Base-by-base conservation (phyloP, 2,329 filamentous ascomycete species). In the Lecanicillium sp. region DNA sequence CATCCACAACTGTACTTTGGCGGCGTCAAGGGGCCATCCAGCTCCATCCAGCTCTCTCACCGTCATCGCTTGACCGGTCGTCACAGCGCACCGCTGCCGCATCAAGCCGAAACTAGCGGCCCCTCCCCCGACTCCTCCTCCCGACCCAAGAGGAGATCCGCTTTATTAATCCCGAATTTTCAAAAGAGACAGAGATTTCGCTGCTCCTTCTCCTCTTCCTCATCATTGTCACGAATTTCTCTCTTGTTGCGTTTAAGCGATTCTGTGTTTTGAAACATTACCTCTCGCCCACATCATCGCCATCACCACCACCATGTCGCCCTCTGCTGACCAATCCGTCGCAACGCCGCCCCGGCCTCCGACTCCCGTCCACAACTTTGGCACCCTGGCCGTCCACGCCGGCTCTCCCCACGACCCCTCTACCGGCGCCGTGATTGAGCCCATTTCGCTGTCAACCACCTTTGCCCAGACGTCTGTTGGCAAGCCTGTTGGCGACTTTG, bases 401-500 rank as follows among this genome's bases (percentile, higher is more conserved):
- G 92, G 92, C 45, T 77, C 87, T 31, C 86, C 86, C 52, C 85
- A 94, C 60, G 92, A 98, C 65, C 85, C 90, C 34, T 70, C 77
- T 29, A 98, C 90, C 17, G 92, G 92, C 47, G 92, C 92, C 50
- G 92, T 98, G 53, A 98, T 98, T 59, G 87, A 92, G 64, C 68
- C 92, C 51, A 95, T 98, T 60, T 95, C 90, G 9, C 78, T 98
- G 17, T 95, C 89, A 17, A 96, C 92, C 13, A 98, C 92, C 5
- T 98, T 90, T 57, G 87, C 85, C n/a, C 92, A 98, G 68, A 81
- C 79, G 12, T 76, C 79, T 11, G 88, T 95, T 16, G 92, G 90
- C 47, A 78, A 84, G 62, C 92, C 92, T 2, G 70, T 96, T 20
- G 92, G 92, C 55, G 68, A 70, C 46, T 95, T 89, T 66, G 92